A percentile compares a stretch with the other conserved stretches of the same genome.
These are phyloP conservation scores for Epichloe gansuensis DNA, from an alignment of 2,329 filamentous ascomycete species.

Conservation along the genomic window DNA sequence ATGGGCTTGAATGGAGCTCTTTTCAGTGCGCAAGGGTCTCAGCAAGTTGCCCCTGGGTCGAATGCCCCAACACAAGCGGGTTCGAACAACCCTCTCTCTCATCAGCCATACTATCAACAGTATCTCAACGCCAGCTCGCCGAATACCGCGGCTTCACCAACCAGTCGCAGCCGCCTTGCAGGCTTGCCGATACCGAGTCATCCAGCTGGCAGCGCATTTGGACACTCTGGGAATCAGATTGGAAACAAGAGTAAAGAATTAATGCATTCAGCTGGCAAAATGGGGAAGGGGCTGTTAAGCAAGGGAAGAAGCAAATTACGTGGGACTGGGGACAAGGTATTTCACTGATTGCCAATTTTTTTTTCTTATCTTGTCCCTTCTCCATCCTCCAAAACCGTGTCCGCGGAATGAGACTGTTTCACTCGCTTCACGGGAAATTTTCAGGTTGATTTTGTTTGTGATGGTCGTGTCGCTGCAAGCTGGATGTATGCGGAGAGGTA, in stretches of 20 bases:
- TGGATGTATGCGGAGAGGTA: neutral
- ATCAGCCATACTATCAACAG: conserved; percentile 44
- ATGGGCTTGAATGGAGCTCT: conserved; percentile 6
- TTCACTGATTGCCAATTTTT: conserved; percentile 44
- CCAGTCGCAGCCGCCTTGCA: conserved; percentile 24
- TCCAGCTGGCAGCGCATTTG: conserved; percentile 32
- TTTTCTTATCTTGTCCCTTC: conserved; percentile 16
- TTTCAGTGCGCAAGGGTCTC: conserved; percentile 13
- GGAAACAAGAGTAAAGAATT: conserved; percentile 81
- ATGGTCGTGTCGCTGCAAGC: neutral
- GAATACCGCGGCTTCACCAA: conserved; percentile 14
- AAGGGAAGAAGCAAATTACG: conserved; percentile 80
- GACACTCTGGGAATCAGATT: conserved; percentile 48
- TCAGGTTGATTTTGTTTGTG: conserved; percentile 6
- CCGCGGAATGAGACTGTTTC: neutral
- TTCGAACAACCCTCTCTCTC: conserved; percentile 13
- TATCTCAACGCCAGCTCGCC: conserved; percentile 34
- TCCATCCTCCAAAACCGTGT: conserved; percentile 7
- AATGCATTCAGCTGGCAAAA: conserved; percentile 73
- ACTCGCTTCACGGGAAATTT: conserved; percentile 4
- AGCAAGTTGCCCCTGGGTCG: conserved; percentile 8
- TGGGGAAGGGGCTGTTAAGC: conserved; percentile 80
- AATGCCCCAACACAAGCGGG: conserved; percentile 13
- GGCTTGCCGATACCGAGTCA: conserved; percentile 25
- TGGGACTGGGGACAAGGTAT: conserved; percentile 73